These are phyloP conservation scores for Leccinellum albellum DNA, from an alignment of 768 basidiomycete genomes.

Conservation along the genomic window DNA sequence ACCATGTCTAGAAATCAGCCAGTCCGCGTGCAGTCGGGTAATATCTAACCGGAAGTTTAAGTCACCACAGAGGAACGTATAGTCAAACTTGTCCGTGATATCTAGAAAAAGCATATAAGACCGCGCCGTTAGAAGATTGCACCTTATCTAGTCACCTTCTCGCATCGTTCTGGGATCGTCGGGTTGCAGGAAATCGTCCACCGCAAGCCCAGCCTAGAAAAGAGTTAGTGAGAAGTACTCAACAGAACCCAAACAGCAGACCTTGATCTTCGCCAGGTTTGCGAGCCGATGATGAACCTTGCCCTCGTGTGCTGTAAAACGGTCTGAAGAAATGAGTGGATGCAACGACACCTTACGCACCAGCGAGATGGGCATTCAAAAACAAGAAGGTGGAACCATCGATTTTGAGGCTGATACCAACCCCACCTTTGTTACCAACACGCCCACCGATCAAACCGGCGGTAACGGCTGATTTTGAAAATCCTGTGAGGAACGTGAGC, in stretches of 20 bases:
- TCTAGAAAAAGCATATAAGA: conserved; percentile 36
- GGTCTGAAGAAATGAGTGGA: neutral
- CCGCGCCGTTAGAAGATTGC: neutral
- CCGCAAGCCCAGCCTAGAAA: conserved; percentile 61
- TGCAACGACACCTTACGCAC: conserved; percentile 32
- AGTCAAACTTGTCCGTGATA: conserved; percentile 85
- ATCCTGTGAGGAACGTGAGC: conserved; percentile 39
- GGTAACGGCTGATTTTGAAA: conserved; percentile 79
- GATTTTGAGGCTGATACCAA: conserved; percentile 85
- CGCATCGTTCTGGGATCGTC: conserved; percentile 61
- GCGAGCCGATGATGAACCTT: conserved; percentile 75
- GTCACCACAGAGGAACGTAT: conserved; percentile 86
- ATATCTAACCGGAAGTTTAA: conserved; percentile 89
- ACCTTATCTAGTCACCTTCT: conserved; percentile 51
- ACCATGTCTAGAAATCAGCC: conserved; percentile 85
- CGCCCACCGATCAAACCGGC: conserved; percentile 88
- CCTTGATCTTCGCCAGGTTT: conserved; percentile 89
- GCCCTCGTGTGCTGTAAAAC: conserved; percentile 63
- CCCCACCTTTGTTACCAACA: conserved; percentile 90
- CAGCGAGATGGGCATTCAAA: conserved; percentile 88
- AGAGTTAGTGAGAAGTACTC: neutral
- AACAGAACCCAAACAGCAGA: conserved; percentile 17
- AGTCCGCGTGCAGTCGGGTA: conserved; percentile 89
- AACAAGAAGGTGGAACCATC: conserved; percentile 83
- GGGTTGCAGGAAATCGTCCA: conserved; percentile 70